Evolutionary conservation across 257 asterid species (phyloP).

Genomic region (Dorcoceras hygrometricum): DNA sequence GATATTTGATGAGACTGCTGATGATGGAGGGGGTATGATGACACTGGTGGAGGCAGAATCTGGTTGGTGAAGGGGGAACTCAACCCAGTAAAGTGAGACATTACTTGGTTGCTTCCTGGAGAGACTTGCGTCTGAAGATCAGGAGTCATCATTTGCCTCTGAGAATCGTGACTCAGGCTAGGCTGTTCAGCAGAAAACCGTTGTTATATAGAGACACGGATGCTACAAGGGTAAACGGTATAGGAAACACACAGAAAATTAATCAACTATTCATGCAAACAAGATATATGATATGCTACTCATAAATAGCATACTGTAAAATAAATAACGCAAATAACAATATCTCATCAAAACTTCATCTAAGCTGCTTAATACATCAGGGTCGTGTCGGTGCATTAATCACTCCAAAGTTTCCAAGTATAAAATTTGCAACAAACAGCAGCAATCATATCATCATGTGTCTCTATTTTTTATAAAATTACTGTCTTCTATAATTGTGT

Average conservation of each 20-base stretch:
- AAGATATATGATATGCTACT: background rate
- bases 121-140: constrained; percentile 52
- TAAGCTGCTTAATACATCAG: background rate
- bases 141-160: constrained; percentile 57
- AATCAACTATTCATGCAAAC: background rate
- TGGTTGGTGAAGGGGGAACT: constrained; percentile 40
- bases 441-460: background rate
- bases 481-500: background rate
- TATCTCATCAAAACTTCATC: background rate
- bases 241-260: background rate
- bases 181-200: constrained; percentile 24
- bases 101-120: constrained; percentile 44
- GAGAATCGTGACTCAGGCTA: constrained; percentile 60
- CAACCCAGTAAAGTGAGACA: constrained; percentile 44
- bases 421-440: background rate
- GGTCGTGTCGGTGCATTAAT: background rate
- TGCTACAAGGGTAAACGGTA: background rate
- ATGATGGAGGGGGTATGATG: constrained; percentile 47
- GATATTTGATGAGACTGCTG: constrained; percentile 46
- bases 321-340: background rate
- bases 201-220: background rate
- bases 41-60: constrained; percentile 37
- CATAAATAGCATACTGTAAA: background rate
- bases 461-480: too few relatives aligned
- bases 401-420: background rate